phyloP scores from a whole-genome alignment of 495 filamentous ascomycete species.

The Neurospora sp. region DNA sequence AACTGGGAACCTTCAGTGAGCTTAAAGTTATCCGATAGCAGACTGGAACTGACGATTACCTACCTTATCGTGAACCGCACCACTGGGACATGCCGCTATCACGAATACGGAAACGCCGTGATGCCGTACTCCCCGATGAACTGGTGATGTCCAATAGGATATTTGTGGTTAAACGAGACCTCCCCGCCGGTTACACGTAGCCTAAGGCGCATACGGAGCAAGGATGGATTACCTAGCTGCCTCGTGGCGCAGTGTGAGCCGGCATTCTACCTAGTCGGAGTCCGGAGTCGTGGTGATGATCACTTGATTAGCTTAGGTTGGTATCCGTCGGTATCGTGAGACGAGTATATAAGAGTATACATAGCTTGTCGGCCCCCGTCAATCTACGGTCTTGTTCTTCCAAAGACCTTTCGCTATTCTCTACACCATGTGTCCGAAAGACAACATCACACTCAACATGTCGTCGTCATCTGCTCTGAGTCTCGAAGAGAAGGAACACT shows the following conservation, averaged over 20 bases:
- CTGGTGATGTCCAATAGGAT: slow-evolving; percentile 4
- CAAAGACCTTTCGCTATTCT: not conserved
- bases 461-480: slow-evolving; percentile 38
- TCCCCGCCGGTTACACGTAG: not conserved
- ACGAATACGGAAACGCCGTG: slow-evolving; percentile 5
- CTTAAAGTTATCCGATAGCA: not conserved
- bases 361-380: not conserved
- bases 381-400: not conserved
- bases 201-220: not conserved
- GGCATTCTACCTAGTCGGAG: not conserved
- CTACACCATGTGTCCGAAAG: not conserved
- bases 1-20: not conserved
- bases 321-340: not conserved
- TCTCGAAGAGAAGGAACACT: slow-evolving; percentile 52
- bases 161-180: slow-evolving; percentile 9
- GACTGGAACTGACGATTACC: not conserved
- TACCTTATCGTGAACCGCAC: slow-evolving; percentile 3
- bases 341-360: not conserved
- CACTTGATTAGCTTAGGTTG: not conserved
- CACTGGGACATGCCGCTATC: slow-evolving; percentile 8
- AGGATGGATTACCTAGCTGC: not conserved
- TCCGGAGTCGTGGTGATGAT: not conserved
- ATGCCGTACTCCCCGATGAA: not conserved
- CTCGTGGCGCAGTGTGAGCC: not conserved
- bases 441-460: slow-evolving; percentile 8